These are phyloP conservation scores for Botrytis paeoniae DNA, from an alignment of 2,329 filamentous ascomycete genomes.

Conservation along the genomic window DNA sequence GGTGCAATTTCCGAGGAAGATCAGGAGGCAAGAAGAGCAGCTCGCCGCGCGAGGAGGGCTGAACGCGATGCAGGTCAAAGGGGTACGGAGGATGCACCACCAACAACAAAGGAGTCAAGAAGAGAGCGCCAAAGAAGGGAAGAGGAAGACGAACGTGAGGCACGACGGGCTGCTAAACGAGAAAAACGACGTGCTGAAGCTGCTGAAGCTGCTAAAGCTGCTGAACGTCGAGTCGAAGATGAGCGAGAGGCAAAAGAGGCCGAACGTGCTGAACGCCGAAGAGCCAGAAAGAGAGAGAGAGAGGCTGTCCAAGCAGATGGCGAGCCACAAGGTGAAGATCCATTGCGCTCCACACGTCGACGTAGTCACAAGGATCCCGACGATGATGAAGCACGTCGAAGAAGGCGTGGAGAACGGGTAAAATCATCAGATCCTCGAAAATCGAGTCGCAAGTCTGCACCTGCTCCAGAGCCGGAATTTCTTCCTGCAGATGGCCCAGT, in stretches of 20 bases:
- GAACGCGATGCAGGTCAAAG: slow-evolving; percentile 51
- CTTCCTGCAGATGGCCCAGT: slow-evolving; percentile 33
- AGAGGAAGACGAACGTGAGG: slow-evolving; percentile 60
- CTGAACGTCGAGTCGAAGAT: slow-evolving; percentile 27
- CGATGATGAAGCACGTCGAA: slow-evolving; percentile 53
- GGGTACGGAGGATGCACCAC: slow-evolving; percentile 51
- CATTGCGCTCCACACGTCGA: slow-evolving; percentile 46
- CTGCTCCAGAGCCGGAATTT: slow-evolving; percentile 39
- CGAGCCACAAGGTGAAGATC: slow-evolving; percentile 45
- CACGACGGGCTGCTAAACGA: slow-evolving; percentile 54
- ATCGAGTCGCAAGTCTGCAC: slow-evolving; percentile 43
- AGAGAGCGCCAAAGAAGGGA: slow-evolving; percentile 54
- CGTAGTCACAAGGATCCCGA: slow-evolving; percentile 48
- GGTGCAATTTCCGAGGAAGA: slow-evolving; percentile 53
- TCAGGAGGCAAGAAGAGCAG: slow-evolving; percentile 59
- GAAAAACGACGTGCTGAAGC: slow-evolving; percentile 47
- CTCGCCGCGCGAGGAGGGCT: slow-evolving; percentile 57
- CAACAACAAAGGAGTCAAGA: slow-evolving; percentile 54
- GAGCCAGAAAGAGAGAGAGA: slow-evolving; percentile 43
- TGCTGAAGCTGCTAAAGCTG: slow-evolving; percentile 48
- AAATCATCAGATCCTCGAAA: slow-evolving; percentile 39
- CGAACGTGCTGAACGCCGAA: slow-evolving; percentile 46
- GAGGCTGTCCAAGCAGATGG: slow-evolving; percentile 44
- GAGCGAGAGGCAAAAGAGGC: slow-evolving; percentile 20
- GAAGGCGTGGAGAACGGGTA: slow-evolving; percentile 52